phyloP scores from a whole-genome alignment of 305 asterid species.

The Fraxinus ornus region DNA sequence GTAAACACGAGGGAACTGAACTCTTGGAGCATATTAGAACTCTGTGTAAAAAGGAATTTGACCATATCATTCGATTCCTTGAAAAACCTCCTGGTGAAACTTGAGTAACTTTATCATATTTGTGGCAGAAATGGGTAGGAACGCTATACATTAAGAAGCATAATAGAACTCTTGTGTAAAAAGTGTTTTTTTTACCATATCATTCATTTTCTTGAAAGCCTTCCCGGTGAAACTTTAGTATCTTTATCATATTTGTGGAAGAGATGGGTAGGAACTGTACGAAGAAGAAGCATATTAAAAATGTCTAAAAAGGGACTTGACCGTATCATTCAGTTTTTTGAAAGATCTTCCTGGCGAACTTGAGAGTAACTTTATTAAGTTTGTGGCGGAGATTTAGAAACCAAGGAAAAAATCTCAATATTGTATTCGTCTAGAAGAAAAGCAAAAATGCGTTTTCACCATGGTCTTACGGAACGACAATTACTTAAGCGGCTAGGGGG shows the following conservation, averaged over 20 bases:
- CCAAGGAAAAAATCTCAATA: too few species aligned
- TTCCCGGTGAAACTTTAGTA: not conserved
- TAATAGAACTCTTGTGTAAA: not conserved
- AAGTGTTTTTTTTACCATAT: not conserved
- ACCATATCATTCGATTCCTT: not conserved
- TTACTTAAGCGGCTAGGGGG: too few species aligned
- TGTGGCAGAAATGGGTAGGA: not conserved
- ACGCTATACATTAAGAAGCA: not conserved
- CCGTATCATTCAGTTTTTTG: not conserved
- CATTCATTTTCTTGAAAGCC: not conserved
- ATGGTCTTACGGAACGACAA: too few species aligned
- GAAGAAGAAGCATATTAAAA: not conserved
- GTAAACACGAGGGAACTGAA: not conserved
- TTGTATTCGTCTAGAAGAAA: too few species aligned
- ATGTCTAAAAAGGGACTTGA: not conserved
- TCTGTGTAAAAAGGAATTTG: not conserved
- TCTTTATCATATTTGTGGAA: not conserved
- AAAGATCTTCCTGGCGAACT: not conserved
- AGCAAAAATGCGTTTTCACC: too few species aligned
- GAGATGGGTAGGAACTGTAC: not conserved
- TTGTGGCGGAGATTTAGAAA: not conserved
- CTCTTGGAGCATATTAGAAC: not conserved
- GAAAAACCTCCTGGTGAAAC: not conserved
- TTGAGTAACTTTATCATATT: not conserved
- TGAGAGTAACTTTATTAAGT: not conserved